Percentiles rank a stretch among this genome's conserved stretches.
Evolutionary conservation across 2,329 filamentous ascomycete genomes (phyloP).

Genomic region (Penicillium sp.): DNA sequence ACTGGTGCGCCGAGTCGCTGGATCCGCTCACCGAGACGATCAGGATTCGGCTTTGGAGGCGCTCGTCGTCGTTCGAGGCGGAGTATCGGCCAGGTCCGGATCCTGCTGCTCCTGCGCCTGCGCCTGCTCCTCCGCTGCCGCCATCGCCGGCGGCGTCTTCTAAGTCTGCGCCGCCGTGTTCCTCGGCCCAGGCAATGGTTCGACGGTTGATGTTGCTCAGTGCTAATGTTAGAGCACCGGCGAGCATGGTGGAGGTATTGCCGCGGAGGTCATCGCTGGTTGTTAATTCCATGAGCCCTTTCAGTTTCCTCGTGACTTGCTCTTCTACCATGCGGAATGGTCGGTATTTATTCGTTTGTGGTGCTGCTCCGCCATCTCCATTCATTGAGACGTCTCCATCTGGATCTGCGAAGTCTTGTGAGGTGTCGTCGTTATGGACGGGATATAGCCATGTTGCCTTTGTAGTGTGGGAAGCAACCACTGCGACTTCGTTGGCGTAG

Average conservation of each 20-base stretch:
- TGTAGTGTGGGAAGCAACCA: constrained; percentile 87
- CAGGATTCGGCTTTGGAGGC: constrained; percentile 81
- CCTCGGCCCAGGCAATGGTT: constrained; percentile 67
- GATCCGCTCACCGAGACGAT: constrained; percentile 90
- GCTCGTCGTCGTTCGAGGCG: constrained; percentile 37
- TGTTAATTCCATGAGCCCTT: constrained; percentile 73
- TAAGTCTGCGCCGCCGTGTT: constrained; percentile 55
- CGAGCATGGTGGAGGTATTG: constrained; percentile 82
- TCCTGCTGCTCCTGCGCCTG: constrained; percentile 37
- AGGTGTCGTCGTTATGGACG: constrained; percentile 37
- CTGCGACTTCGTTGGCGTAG: constrained; percentile 88
- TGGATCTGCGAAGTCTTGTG: constrained; percentile 24
- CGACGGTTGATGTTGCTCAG: constrained; percentile 90
- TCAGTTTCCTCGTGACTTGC: constrained; percentile 76
- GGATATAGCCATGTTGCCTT: constrained; percentile 92
- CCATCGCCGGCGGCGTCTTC: constrained; percentile 45
- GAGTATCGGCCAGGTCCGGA: constrained; percentile 35
- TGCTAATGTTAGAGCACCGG: constrained; percentile 87
- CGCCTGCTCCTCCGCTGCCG: constrained; percentile 37
- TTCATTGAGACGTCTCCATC: constrained; percentile 67
- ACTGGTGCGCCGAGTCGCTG: constrained; percentile 83
- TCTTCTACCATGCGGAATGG: constrained; percentile 88
- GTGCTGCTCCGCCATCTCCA: constrained; percentile 44
- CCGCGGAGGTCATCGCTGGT: constrained; percentile 62
- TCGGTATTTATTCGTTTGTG: constrained; percentile 84